Base-by-base conservation (phyloP, 208 protist genomes). In the Porcisia hertigi region DNA sequence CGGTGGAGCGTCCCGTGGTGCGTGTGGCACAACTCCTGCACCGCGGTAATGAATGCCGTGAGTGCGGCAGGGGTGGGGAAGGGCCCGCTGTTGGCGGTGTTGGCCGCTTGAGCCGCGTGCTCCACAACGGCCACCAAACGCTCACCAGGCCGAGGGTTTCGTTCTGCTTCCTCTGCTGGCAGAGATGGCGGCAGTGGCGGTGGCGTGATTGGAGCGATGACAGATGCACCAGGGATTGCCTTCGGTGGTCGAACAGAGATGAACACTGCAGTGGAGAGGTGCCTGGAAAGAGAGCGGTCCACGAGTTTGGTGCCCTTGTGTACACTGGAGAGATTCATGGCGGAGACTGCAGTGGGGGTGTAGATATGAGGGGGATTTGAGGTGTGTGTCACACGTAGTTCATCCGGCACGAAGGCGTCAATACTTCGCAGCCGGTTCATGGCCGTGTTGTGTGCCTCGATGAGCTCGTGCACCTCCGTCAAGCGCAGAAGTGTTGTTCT, bases 331-430 rank as follows among this genome's bases (percentile, higher is more conserved):
- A 49, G 20, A 2, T 8, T 18, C 3, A 1, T 47, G 20, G 62
- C 41, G 45, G 65, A 55, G 1, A 25, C 14, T 9, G 45, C 20
- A 39, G 3, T 5, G 18, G 45, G 53, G 2, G 20, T 25, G n/a
- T 25, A 39, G 43, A 6, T 39, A 41, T 18, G 30, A 5, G 0
- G 3, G 65, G 43, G 45, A 12, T 16, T 39, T 23, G 65, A 6
- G 1, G 12, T n/a, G 45, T 34, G n/a, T 16, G 8, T 39, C 16
- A 45, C 62, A 25, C 43, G 67, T 11, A 76, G 54, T 8, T 39
- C 54, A 18, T 47, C 20, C 0, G 75, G 79, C 4, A 83, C 36
- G 64, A 83, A 83, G 52, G 65, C 49, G 69, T 83, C 64, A 47
- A 83, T 72, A 30, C 64, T 52, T n/a, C 70, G 73, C 59, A 83